Base-by-base conservation (phyloP, 2,329 filamentous ascomycete genomes). In the Paramyrothecium sp. region DNA sequence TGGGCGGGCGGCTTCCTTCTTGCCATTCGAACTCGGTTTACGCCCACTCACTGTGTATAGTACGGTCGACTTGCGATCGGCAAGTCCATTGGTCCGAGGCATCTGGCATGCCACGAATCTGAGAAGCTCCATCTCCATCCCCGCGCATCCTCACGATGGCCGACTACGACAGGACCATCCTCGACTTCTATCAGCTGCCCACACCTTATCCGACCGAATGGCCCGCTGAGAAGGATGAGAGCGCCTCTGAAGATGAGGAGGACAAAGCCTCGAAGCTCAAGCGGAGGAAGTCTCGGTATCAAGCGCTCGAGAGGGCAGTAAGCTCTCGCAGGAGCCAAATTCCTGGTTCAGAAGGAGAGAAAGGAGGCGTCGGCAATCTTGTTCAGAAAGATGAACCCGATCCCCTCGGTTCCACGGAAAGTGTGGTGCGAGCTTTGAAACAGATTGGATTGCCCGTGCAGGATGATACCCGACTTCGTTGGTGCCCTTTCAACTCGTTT, bases 351-450 rank as follows among this genome's bases (percentile, higher is more conserved):
- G 86, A 92, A 70, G 87, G 83, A 68, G 84, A 83, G 53, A 78
- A 74, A 60, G 84, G 86, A 67, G 89, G 88, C 30, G 80, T 89
- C 50, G 89, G 90, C 62, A 95, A 88, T 65, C 75, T 94, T 59
- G 90, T 96, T 30, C 91, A 95, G 69, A 90, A 90, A 70, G 95
- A 99, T 71, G 96, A 99, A 73, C 85, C 91, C 2, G 95, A 99
- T 75, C 92, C 95, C 4, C 75, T 99, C 54, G 95, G 95, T n/a
- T 87, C 87, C 54, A 88, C 89, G 2, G 89, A 94, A 56, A 97
- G 92, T 69, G 93, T 99, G 8, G 87, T 97, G 54, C 83, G 88
- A 65, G 86, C 91, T 41, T 76, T 99, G 66, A 88, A 89, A 69
- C 84, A 89, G 62, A 80, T 89, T 61, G 92, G 92, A 2, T 73